Evolutionary conservation across 2,329 filamentous ascomycete genomes (phyloP).

Genomic region (Fusarium buharicum): DNA sequence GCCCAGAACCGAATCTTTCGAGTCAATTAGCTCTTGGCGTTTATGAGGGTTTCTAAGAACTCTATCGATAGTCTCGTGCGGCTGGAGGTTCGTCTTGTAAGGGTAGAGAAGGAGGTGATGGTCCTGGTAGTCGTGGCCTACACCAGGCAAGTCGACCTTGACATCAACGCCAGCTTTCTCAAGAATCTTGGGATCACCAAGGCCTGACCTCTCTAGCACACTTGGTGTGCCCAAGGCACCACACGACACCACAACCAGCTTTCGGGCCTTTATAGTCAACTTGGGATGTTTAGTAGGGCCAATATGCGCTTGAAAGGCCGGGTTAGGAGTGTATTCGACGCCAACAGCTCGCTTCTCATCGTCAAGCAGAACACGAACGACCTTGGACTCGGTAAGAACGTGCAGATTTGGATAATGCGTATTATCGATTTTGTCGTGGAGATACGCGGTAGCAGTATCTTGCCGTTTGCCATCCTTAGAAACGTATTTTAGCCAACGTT

Average conservation of each 20-base stretch:
- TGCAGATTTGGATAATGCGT: conserved; percentile 66
- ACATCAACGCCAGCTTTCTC: conserved; percentile 58
- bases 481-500: conserved; percentile 55
- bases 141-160: conserved; percentile 60
- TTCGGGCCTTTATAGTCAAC: conserved; percentile 43
- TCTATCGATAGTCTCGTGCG: conserved; percentile 58
- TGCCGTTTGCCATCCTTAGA: conserved; percentile 62
- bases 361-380: conserved; percentile 64
- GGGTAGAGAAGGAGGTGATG: conserved; percentile 65
- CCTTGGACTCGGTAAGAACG: conserved; percentile 66
- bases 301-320: conserved; percentile 37
- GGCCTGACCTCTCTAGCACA: conserved; percentile 70
- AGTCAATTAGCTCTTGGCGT: conserved; percentile 56
- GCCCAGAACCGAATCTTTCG: conserved; percentile 62
- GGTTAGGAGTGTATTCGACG: conserved; percentile 65
- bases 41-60: conserved; percentile 61
- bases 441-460: conserved; percentile 65
- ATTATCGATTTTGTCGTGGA: conserved; percentile 47
- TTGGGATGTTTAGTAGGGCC: conserved; percentile 20
- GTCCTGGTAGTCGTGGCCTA: conserved; percentile 66
- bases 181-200: conserved; percentile 64
- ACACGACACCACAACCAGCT: conserved; percentile 49
- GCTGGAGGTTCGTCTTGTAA: conserved; percentile 53
- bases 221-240: conserved; percentile 64
- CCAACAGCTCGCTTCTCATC: conserved; percentile 65